These are phyloP conservation scores for Phlebiopsis gigantea DNA, from an alignment of 768 basidiomycete species.

Conservation along the genomic window DNA sequence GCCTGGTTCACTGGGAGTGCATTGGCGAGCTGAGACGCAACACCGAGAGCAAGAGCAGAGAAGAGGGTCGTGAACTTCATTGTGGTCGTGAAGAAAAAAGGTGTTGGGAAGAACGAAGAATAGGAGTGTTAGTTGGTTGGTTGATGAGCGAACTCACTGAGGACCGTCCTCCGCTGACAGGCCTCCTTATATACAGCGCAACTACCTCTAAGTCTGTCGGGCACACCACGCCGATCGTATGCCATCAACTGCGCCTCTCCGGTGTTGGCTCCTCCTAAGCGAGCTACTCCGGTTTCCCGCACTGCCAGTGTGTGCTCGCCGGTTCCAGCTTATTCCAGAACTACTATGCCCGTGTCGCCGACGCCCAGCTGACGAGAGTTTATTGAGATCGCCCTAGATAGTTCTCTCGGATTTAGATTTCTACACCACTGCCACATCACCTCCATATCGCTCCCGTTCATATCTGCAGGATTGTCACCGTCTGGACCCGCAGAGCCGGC, in stretches of 20 bases:
- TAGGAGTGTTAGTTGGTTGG: neutral
- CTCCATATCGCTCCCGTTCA: too few species aligned
- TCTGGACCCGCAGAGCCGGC: too few species aligned
- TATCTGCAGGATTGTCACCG: too few species aligned
- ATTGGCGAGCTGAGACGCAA: conserved; percentile 13
- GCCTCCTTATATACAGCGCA: neutral
- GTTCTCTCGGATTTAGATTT: too few species aligned
- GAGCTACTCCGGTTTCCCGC: neutral
- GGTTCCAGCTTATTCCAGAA: neutral
- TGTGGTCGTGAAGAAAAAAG: neutral
- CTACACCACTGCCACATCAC: too few species aligned
- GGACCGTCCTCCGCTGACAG: neutral
- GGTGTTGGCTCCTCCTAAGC: neutral
- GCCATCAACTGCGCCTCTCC: neutral
- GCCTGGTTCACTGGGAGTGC: conserved; percentile 21
- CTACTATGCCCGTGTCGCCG: neutral
- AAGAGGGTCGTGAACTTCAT: conserved; percentile 18
- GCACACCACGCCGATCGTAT: neutral
- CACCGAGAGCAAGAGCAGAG: conserved; percentile 17
- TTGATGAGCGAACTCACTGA: neutral
- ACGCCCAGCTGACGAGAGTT: neutral
- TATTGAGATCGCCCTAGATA: neutral
- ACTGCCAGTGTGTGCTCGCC: neutral
- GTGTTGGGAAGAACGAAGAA: neutral
- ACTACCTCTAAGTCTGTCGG: neutral